phyloP scores from a whole-genome alignment of 2,329 filamentous ascomycete species.

The Canariomyces notabilis region DNA sequence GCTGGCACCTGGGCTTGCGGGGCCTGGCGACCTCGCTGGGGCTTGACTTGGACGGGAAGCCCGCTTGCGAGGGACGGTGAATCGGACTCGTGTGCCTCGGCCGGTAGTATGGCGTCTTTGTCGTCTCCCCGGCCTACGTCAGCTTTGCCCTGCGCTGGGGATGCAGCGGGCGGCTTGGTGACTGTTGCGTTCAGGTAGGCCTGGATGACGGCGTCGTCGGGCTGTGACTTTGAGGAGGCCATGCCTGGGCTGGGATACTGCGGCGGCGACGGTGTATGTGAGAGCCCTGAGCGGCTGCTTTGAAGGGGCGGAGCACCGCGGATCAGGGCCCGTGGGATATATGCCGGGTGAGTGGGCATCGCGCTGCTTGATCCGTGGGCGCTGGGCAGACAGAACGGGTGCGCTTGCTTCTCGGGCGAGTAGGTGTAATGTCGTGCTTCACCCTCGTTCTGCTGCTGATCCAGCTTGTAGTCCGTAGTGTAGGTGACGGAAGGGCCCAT shows the following conservation, averaged over 20 bases:
- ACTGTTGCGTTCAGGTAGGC: constrained; percentile 14
- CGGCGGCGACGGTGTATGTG: constrained; percentile 5
- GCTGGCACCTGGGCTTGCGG: too few species aligned
- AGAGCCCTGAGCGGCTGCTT: constrained; percentile 10
- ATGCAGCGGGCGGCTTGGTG: constrained; percentile 1
- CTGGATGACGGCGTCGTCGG: constrained; percentile 16
- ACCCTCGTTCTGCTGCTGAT: constrained; percentile 13
- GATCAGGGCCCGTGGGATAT: constrained; percentile 37
- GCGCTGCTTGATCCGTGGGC: constrained; percentile 24
- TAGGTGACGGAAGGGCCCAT: constrained; percentile 21
- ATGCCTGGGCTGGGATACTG: constrained; percentile 8
- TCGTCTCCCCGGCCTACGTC: too few species aligned
- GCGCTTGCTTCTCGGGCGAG: constrained; percentile 16
- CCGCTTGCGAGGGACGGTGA: too few species aligned
- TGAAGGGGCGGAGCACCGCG: constrained; percentile 17
- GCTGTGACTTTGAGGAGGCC: constrained; percentile 10
- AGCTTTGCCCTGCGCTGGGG: background rate
- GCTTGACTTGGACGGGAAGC: too few species aligned
- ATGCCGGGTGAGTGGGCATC: constrained; percentile 46
- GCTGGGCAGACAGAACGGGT: constrained; percentile 15
- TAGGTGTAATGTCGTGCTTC: constrained; percentile 14
- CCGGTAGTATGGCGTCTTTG: too few species aligned
- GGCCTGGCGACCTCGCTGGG: too few species aligned
- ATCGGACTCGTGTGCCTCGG: too few species aligned
- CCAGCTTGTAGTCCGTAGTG: constrained; percentile 32